Evolutionary conservation across 2,329 filamentous ascomycete genomes (phyloP), one percentile per base, ranked within the genome.

Genomic region (Xylariaceae sp.): DNA sequence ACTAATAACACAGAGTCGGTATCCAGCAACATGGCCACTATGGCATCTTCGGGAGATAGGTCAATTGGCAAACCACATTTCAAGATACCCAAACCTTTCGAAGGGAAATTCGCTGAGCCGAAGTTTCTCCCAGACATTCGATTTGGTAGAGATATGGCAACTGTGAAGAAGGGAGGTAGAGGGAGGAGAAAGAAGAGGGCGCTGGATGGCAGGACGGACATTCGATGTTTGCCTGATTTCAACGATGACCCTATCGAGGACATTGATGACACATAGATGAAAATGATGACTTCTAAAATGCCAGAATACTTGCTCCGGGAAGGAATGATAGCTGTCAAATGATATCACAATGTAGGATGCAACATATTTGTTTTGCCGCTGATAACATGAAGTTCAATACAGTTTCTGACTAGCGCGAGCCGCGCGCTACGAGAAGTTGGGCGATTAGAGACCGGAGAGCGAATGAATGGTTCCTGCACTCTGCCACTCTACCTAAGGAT

Each of bases 231-330:
- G 14, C 59, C 60, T 5, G 52, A 57, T 44, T 60, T 60, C 44
- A 47, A 60, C 11, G 59, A 51, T 4, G 60, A 63, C 40, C 60
- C 59, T 21, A 63, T 62, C 27, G 59, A 63, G 44, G 60, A 61
- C 12, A 57, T 47, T 22, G 45, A 49, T 29, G 43, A 46, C 11
- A 37, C 49, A 20, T 53, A 33, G 25, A 40, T 40, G 7, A 37
- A 11, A 17, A 40, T 29, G 19, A 21, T 17, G 29, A 4, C n/a
- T n/a, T n/a, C n/a, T n/a, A n/a, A n/a, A n/a, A n/a, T n/a, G n/a
- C n/a, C n/a, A n/a, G n/a, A n/a, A n/a, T n/a, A n/a, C n/a, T n/a
- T n/a, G n/a, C n/a, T n/a, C n/a, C n/a, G n/a, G n/a, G n/a, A n/a
- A n/a, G n/a, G n/a, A n/a, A n/a, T n/a, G 25, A 35, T 35, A 27